These are phyloP conservation scores for Hygrophorus pudorinus DNA, from an alignment of 768 basidiomycete genomes.

Conservation along the genomic window DNA sequence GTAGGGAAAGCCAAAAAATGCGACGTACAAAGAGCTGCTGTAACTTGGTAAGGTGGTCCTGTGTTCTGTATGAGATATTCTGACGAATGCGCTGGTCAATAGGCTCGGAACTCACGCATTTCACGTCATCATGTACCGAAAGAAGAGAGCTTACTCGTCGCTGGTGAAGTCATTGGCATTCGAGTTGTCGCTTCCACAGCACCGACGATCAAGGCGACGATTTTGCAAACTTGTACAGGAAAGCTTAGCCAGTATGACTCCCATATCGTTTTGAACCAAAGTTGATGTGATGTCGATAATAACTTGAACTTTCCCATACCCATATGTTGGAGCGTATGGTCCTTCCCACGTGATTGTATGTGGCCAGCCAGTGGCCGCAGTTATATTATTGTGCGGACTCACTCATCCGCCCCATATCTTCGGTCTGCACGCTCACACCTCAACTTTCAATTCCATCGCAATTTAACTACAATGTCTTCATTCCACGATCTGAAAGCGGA, in stretches of 20 bases:
- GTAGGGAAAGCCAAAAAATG: constrained; percentile 28
- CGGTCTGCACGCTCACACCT: neutral
- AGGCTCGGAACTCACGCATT: constrained; percentile 85
- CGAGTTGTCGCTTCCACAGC: constrained; percentile 39
- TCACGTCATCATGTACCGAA: constrained; percentile 47
- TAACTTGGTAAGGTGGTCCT: constrained; percentile 45
- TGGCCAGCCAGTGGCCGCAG: no score
- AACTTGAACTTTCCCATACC: no score
- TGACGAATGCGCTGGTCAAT: constrained; percentile 4
- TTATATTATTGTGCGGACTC: no score
- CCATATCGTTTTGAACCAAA: constrained; percentile 3
- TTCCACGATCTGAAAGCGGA: constrained; percentile 69
- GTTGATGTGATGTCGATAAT: no score
- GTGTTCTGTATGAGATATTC: neutral
- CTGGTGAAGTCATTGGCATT: constrained; percentile 40
- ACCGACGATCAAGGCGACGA: constrained; percentile 30
- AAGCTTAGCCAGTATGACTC: constrained; percentile 18
- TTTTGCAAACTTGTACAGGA: constrained; percentile 41
- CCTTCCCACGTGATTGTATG: no score
- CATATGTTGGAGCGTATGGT: no score
- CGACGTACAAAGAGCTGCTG: constrained; percentile 37
- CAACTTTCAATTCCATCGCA: constrained; percentile 2
- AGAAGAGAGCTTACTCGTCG: constrained; percentile 35
- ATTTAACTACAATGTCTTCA: constrained; percentile 25
- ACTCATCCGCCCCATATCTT: no score